These are phyloP conservation scores for Talaromyces nanjingensis DNA, from an alignment of 495 filamentous ascomycete species.

Conservation along the genomic window DNA sequence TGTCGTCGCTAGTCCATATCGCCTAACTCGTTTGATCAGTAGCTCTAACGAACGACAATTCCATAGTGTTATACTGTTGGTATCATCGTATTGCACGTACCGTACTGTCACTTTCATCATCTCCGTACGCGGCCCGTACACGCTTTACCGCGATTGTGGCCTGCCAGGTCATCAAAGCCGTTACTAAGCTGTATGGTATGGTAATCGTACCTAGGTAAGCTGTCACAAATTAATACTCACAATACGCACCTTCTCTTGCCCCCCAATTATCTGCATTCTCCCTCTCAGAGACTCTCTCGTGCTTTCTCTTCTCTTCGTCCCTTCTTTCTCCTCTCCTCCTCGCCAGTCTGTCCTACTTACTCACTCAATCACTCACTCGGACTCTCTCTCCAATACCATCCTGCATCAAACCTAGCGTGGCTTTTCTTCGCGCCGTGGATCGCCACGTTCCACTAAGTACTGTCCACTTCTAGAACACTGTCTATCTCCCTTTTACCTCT, in stretches of 20 bases:
- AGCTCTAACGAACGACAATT: neutral
- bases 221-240: neutral
- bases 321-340: neutral
- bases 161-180: neutral
- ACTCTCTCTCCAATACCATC: neutral
- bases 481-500: neutral
- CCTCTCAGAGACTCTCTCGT: neutral
- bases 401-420: neutral
- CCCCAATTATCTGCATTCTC: neutral
- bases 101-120: neutral
- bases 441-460: neutral
- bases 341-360: neutral
- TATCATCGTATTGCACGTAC: neutral
- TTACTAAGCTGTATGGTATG: neutral
- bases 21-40: neutral
- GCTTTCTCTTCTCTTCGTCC: neutral
- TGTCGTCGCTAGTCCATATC: neutral
- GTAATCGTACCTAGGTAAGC: neutral
- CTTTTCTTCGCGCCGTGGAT: neutral
- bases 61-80: neutral
- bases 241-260: neutral
- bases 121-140: neutral
- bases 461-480: neutral
- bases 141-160: neutral
- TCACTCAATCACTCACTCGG: neutral